Conservation (phyloP, 2,329 filamentous ascomycete genomes). For the Metarhizium guizhouense region DNA sequence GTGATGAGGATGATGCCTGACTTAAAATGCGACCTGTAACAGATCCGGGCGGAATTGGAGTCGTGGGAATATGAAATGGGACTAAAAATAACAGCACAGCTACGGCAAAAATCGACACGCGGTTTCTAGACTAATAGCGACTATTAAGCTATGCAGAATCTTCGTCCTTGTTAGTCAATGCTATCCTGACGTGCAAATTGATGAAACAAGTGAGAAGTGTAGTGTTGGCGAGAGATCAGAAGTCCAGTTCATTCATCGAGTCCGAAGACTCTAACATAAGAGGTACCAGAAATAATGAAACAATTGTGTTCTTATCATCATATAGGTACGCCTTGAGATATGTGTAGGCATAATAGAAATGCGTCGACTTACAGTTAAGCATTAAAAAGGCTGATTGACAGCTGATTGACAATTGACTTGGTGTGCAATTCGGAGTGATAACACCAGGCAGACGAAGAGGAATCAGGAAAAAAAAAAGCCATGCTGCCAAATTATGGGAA, state of each 20-base stretch:
- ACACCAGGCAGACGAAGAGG: not conserved
- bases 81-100: not conserved
- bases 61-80: not conserved
- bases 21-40: not conserved
- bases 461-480: not conserved
- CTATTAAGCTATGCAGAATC: constrained; percentile 1
- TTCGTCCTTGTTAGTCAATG: constrained; percentile 4
- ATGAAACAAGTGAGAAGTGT: not conserved
- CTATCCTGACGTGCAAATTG: not conserved
- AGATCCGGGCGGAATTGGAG: not conserved
- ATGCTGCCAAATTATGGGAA: not conserved
- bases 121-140: not conserved
- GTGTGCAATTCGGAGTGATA: not conserved
- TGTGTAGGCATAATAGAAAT: not conserved
- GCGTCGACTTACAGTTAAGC: constrained; percentile 7
- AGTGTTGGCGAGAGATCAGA: constrained; percentile 47
- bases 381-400: not conserved
- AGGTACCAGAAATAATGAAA: constrained; percentile 84
- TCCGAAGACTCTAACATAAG: constrained; percentile 73
- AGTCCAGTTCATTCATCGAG: constrained; percentile 80
- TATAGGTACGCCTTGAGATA: constrained; percentile 17
- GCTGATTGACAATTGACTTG: not conserved
- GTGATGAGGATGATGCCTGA: not conserved
- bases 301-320: constrained; percentile 64
- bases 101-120: not conserved